Conservation (phyloP, 2,329 filamentous ascomycete genomes). For the Lachnellula willkommii region DNA sequence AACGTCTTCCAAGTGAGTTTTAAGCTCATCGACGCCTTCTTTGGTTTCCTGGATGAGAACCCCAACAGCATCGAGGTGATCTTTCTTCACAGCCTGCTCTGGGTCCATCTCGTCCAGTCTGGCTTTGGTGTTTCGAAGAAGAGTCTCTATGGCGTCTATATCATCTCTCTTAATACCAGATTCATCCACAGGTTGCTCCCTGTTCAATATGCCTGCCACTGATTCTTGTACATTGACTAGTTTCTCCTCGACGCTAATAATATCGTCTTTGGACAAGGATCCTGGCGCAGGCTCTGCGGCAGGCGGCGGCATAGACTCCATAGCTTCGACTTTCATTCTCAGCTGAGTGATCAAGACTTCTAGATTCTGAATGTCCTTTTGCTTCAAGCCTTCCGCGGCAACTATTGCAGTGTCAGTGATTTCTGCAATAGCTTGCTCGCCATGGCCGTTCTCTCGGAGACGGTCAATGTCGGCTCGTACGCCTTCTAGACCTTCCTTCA, state of each 20-base stretch:
- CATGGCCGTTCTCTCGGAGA: constrained; percentile 55
- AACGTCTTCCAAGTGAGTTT: constrained; percentile 61
- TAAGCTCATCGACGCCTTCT: constrained; percentile 62
- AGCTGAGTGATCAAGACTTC: constrained; percentile 79
- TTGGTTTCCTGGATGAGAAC: constrained; percentile 69
- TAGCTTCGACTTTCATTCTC: constrained; percentile 74
- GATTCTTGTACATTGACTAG: constrained; percentile 52
- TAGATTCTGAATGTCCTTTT: constrained; percentile 76
- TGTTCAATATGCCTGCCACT: constrained; percentile 46
- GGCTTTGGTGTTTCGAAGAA: constrained; percentile 83
- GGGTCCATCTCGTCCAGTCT: constrained; percentile 79
- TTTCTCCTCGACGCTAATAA: constrained; percentile 50
- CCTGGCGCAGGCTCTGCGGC: constrained; percentile 37
- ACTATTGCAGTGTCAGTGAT: constrained; percentile 48
- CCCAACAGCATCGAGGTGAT: constrained; percentile 49
- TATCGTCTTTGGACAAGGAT: constrained; percentile 47
- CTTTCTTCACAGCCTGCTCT: constrained; percentile 63
- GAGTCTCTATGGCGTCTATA: constrained; percentile 82
- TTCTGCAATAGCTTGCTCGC: constrained; percentile 45
- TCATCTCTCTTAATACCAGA: constrained; percentile 71
- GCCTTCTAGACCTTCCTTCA: constrained; percentile 73
- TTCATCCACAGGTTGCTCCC: constrained; percentile 31
- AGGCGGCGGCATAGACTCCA: constrained; percentile 53
- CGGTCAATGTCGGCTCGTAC: constrained; percentile 74
- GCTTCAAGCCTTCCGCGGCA: constrained; percentile 50